Evolutionary conservation across 2,329 filamentous ascomycete species (phyloP).

Genomic region (Phialemoniopsis sp.): DNA sequence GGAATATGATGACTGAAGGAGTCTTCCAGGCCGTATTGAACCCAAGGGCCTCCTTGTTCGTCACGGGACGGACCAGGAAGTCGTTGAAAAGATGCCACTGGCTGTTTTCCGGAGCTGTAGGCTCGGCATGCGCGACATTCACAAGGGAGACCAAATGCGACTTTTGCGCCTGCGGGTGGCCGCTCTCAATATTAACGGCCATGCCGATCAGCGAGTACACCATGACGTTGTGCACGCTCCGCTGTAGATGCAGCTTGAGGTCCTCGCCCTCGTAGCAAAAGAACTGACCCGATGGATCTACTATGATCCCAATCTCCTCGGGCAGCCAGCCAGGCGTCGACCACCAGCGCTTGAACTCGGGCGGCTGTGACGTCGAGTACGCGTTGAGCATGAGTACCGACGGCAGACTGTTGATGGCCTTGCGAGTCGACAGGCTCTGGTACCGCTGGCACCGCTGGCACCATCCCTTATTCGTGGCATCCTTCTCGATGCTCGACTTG

Average conservation of each 20-base stretch:
- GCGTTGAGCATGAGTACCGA: slow-evolving; percentile 88
- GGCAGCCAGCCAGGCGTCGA: slow-evolving; percentile 86
- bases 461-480: slow-evolving; percentile 88
- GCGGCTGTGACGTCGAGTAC: slow-evolving; percentile 31
- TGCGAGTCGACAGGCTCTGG: slow-evolving; percentile 79
- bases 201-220: slow-evolving; percentile 91
- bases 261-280: slow-evolving; percentile 95
- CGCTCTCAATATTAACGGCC: slow-evolving; percentile 84
- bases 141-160: slow-evolving; percentile 88
- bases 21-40: slow-evolving; percentile 93
- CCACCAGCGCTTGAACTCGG: slow-evolving; percentile 79
- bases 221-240: slow-evolving; percentile 73
- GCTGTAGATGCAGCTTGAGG: slow-evolving; percentile 72
- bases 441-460: slow-evolving; percentile 89
- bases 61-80: slow-evolving; percentile 81
- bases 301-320: slow-evolving; percentile 87
- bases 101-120: slow-evolving; percentile 49
- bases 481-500: slow-evolving; percentile 87
- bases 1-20: slow-evolving; percentile 83
- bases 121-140: slow-evolving; percentile 69
- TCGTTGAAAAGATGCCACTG: slow-evolving; percentile 98
- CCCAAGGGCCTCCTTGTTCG: slow-evolving; percentile 76
- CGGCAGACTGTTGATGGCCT: slow-evolving; percentile 78
- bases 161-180: slow-evolving; percentile 66
- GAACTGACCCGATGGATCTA: slow-evolving; percentile 79